phyloP scores from a whole-genome alignment of 2,329 filamentous ascomycete genomes.

The Aspergillus uvarum region DNA sequence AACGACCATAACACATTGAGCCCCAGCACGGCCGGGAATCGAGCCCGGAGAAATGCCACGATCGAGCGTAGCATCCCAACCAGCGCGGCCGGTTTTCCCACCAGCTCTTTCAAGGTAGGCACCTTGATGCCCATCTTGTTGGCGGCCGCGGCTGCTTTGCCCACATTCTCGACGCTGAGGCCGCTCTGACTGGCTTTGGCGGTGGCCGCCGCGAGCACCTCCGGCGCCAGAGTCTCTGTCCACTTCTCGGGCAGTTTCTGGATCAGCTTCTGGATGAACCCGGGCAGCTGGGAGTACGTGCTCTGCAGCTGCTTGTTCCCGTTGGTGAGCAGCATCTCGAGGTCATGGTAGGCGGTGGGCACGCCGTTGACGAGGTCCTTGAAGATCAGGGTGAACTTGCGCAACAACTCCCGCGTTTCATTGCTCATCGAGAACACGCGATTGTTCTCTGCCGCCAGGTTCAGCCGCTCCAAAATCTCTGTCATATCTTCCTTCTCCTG shows the following conservation, averaged over 20 bases:
- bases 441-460: constrained; percentile 80
- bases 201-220: constrained; percentile 75
- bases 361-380: constrained; percentile 91
- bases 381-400: constrained; percentile 83
- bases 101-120: constrained; percentile 71
- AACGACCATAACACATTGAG: constrained; percentile 90
- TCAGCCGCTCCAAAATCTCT: constrained; percentile 77
- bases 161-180: constrained; percentile 54
- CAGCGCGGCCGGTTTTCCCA: constrained; percentile 83
- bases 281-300: constrained; percentile 67
- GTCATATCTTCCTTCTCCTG: constrained; percentile 72
- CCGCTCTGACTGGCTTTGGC: constrained; percentile 64
- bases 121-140: constrained; percentile 68
- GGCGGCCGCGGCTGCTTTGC: constrained; percentile 56
- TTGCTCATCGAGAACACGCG: constrained; percentile 79
- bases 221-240: constrained; percentile 72
- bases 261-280: constrained; percentile 80
- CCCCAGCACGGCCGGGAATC: constrained; percentile 88
- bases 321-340: constrained; percentile 66
- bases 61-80: constrained; percentile 86
- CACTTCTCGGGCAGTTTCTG: constrained; percentile 80
- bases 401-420: constrained; percentile 78
- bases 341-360: constrained; percentile 87
- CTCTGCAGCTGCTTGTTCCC: constrained; percentile 64
- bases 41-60: constrained; percentile 77